These are phyloP conservation scores for Pezizomycotina sp. DNA, from an alignment of 2,329 filamentous ascomycete genomes.

Conservation along the genomic window DNA sequence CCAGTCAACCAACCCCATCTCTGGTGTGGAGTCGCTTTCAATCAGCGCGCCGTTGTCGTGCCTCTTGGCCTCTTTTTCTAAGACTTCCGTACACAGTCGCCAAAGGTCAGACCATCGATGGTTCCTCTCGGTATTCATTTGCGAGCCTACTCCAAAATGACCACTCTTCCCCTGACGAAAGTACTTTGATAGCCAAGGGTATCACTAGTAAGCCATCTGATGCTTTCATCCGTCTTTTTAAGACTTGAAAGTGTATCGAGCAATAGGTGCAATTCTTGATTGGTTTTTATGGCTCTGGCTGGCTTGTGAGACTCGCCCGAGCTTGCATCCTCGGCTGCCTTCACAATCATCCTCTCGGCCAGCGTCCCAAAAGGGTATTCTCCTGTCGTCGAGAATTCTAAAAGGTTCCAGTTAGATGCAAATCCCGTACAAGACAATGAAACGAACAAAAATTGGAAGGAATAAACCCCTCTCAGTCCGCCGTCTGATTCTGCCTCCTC, in stretches of 20 bases:
- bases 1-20: conserved; percentile 14
- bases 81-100: no score
- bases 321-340: conserved; percentile 25
- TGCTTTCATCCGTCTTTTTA: conserved; percentile 10
- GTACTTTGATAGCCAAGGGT: no score
- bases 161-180: no score
- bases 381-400: conserved; percentile 20
- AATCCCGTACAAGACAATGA: no score
- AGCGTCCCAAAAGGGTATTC: conserved; percentile 25
- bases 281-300: conserved; percentile 24
- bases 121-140: no score
- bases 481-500: no score
- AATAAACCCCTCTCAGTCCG: not conserved
- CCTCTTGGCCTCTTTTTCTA: no score
- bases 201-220: no score
- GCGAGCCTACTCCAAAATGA: no score
- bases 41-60: conserved; percentile 4
- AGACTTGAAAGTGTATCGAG: conserved; percentile 21
- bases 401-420: conserved; percentile 19
- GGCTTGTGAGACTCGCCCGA: conserved; percentile 22
- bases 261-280: conserved; percentile 25
- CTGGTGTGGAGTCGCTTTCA: conserved; percentile 10
- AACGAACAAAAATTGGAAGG: no score
- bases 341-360: conserved; percentile 26
- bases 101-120: no score